Base-by-base conservation (phyloP, 176 grass and related monocot genomes). In the Pharus latifolius region DNA sequence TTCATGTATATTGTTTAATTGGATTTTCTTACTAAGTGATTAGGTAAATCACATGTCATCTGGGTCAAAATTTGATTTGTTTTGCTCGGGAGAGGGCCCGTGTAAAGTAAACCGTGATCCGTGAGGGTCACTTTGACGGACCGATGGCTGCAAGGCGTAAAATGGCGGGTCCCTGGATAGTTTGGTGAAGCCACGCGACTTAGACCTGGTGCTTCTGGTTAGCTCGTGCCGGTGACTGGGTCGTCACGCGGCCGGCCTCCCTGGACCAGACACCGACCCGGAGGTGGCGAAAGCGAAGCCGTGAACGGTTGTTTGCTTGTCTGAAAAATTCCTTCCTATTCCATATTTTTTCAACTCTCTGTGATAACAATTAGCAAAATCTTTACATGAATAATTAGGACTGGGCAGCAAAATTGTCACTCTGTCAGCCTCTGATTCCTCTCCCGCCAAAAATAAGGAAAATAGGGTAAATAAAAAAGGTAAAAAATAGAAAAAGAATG, bases 211-310 rank as follows among this genome's bases (percentile, higher is more conserved):
- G 44, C 12, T 41, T 8, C 38, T 5, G 40, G 44, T 5, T 68
- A 33, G 48, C 63, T 55, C 30, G 55, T 41, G 63, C 76, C 47
- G 56, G 77, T 5, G 77, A 76, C 83, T 15, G 33, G 72, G 83
- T 81, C 83, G 50, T 86, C 78, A 86, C 83, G 83, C 78, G 78
- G 83, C 53, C 56, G 62, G 65, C 83, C 65, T 71, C 71, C 42
- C 77, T 81, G 83, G 83, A 76, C 77, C 43, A 49, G 77, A 85
- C 83, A 80, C 71, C 24, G 83, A 76, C 83, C 71, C 65, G 51
- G 64, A 64, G 80, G 72, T 56, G 32, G 63, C 64, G 27, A 60
- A 60, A 53, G 55, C 53, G 16, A 79, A 69, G 63, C 56, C 57
- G 81, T 48, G 73, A 49, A 77, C 56, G 40, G 57, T 56, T 77